Evolutionary conservation across 2,329 filamentous ascomycete species (phyloP).

Genomic region (Parafenestella ontariensis): DNA sequence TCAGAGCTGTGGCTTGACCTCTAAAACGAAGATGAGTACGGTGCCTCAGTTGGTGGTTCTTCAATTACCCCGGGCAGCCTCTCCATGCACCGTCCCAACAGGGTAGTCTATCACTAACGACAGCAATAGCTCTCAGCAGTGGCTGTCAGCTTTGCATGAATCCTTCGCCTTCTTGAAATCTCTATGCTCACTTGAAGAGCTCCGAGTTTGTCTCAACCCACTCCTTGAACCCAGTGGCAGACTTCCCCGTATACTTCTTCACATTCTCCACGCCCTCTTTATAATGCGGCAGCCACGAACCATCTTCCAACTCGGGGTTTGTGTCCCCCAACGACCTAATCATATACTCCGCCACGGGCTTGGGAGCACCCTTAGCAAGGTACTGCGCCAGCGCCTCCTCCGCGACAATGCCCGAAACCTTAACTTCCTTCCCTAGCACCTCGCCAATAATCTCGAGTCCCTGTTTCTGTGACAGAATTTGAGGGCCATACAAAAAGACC

Average conservation of each 20-base stretch:
- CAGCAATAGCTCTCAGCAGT: too few species aligned
- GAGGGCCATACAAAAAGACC: conserved; percentile 50
- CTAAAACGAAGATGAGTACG: background rate
- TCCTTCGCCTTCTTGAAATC: too few species aligned
- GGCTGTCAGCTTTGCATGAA: too few species aligned
- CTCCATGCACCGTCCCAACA: background rate
- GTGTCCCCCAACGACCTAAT: conserved; percentile 5
- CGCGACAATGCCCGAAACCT: conserved; percentile 6
- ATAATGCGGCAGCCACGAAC: conserved; percentile 9
- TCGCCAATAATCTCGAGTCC: conserved; percentile 3
- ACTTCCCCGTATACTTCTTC: conserved; percentile 8
- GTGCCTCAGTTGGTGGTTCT: background rate
- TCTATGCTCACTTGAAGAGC: too few species aligned
- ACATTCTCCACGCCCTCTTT: conserved; percentile 24
- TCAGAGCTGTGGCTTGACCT: background rate
- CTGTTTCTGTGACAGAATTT: conserved; percentile 34
- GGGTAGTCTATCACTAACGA: background rate
- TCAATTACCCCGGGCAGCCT: background rate
- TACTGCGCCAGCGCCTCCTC: conserved; percentile 1
- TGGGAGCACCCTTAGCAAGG: too few species aligned
- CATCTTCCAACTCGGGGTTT: conserved; percentile 14
- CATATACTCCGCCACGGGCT: background rate
- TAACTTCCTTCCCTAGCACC: conserved; percentile 4
- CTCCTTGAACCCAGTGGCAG: conserved; percentile 8
- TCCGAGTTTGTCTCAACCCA: conserved; percentile 6